Conservation (phyloP, 495 filamentous ascomycete genomes). For the Glonium stellatum region DNA sequence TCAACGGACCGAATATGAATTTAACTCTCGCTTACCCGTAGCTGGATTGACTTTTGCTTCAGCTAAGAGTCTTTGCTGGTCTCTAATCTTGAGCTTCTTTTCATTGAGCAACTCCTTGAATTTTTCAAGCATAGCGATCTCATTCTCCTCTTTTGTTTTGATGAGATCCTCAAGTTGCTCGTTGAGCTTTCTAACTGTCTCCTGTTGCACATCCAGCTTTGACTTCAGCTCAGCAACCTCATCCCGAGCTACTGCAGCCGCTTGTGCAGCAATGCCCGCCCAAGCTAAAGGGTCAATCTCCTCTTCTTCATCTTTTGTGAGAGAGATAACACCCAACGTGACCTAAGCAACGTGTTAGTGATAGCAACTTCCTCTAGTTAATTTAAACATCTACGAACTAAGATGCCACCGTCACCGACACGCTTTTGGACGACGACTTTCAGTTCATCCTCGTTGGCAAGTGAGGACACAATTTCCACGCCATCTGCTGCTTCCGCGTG, state of each 20-base stretch:
- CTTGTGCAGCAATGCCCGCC: slow-evolving; percentile 49
- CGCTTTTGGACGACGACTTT: slow-evolving; percentile 13
- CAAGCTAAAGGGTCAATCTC: slow-evolving; percentile 68
- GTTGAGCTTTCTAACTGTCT: slow-evolving; percentile 34
- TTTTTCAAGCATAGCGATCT: slow-evolving; percentile 63
- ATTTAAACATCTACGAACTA: slow-evolving; percentile 9
- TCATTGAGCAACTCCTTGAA: slow-evolving; percentile 68
- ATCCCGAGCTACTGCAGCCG: slow-evolving; percentile 39
- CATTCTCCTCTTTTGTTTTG: slow-evolving; percentile 47
- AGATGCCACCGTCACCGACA: slow-evolving; percentile 16
- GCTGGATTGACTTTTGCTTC: slow-evolving; percentile 51
- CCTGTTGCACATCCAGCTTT: slow-evolving; percentile 41
- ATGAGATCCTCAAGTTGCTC: slow-evolving; percentile 36
- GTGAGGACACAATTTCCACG: slow-evolving; percentile 30
- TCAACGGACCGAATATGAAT: no score
- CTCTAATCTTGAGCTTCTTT: slow-evolving; percentile 86
- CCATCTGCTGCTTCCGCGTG: slow-evolving; percentile 22
- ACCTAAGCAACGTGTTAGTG: slow-evolving; percentile 5
- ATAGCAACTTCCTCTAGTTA: no score
- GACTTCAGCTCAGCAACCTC: slow-evolving; percentile 44
- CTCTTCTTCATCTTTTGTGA: slow-evolving; percentile 56
- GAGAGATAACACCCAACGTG: slow-evolving; percentile 54
- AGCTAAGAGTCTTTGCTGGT: slow-evolving; percentile 65
- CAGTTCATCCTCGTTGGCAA: slow-evolving; percentile 9
- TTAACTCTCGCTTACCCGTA: slow-evolving; percentile 19